Conservation (phyloP, 495 filamentous ascomycete genomes). For the Tuber aestivum region DNA sequence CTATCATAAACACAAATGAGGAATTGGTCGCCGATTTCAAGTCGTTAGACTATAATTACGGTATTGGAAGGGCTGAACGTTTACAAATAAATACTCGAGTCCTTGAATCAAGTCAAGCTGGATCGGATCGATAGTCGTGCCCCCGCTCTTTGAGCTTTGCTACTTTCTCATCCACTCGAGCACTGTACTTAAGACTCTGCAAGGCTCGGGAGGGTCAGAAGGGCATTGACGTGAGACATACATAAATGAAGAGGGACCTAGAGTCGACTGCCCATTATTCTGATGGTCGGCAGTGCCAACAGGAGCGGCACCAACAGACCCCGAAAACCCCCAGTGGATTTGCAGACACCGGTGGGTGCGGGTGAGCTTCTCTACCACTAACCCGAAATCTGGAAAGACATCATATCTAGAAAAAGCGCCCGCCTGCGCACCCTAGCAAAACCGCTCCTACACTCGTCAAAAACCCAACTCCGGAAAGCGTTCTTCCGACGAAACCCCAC, state of each 20-base stretch:
- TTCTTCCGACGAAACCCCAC: conserved; percentile 45
- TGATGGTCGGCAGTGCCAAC: background rate
- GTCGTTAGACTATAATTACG: background rate
- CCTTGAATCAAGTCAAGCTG: background rate
- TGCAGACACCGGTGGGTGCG: conserved; percentile 5
- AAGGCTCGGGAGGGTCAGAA: background rate
- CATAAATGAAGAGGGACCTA: background rate
- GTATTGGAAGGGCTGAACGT: background rate
- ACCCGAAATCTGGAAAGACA: conserved; percentile 47
- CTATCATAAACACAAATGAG: background rate
- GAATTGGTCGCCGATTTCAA: background rate
- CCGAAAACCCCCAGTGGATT: background rate
- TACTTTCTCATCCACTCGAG: too few species aligned
- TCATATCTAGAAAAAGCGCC: conserved; percentile 38
- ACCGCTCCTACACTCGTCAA: conserved; percentile 27
- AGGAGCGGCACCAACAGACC: background rate
- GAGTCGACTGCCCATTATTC: background rate
- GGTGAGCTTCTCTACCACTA: conserved; percentile 45
- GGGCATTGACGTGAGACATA: background rate
- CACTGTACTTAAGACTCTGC: background rate
- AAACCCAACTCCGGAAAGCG: conserved; percentile 14
- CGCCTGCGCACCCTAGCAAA: conserved; percentile 44
- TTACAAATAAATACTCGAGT: too few species aligned
- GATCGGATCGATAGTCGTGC: background rate
- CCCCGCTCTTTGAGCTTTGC: background rate